Evolutionary conservation across 768 basidiomycete species (phyloP).

Genomic region (Rhodotorula sphaerocarpa): DNA sequence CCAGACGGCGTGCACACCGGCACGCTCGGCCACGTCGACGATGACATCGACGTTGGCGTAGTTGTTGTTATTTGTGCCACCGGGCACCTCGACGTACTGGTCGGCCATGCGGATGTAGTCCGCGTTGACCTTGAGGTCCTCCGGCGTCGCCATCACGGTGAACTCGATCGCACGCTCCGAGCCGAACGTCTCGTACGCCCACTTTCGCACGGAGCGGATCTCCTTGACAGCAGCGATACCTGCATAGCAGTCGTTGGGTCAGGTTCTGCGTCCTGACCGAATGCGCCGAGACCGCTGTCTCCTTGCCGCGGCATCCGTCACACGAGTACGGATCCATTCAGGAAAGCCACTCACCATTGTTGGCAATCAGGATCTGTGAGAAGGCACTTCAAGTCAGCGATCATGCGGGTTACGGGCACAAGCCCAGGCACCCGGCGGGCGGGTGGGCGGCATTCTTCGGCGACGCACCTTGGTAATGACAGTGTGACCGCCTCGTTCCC

Average conservation of each 20-base stretch:
- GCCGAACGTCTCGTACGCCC: conserved; percentile 99
- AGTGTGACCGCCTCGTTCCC: conserved; percentile 83
- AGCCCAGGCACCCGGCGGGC: too few relatives aligned
- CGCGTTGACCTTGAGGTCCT: conserved; percentile 70
- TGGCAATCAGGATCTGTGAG: conserved; percentile 86
- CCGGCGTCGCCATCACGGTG: conserved; percentile 99
- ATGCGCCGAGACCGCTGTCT: too few relatives aligned
- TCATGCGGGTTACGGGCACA: too few relatives aligned
- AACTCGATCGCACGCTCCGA: conserved; percentile 93
- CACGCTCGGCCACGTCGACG: conserved; percentile 91
- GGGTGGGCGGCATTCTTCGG: too few relatives aligned
- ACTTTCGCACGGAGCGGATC: conserved; percentile 96
- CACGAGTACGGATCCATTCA: too few relatives aligned
- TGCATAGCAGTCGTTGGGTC: conserved; percentile 38
- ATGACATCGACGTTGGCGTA: conserved; percentile 99
- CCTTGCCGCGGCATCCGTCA: too few relatives aligned
- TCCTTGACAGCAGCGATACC: conserved; percentile 99
- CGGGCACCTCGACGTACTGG: conserved; percentile 96
- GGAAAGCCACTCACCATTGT: conserved; percentile 79
- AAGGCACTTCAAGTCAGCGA: too few relatives aligned
- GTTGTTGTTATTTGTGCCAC: conserved; percentile 98
- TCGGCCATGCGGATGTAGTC: conserved; percentile 99
- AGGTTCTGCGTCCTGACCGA: background rate
- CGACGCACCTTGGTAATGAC: conserved; percentile 86
- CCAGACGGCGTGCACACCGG: conserved; percentile 98